A percentile compares a stretch with the other conserved stretches of the same genome.
Conservation (phyloP, 176 grass and related monocot genomes). For the Rhipidocladum racemiflorum region DNA sequence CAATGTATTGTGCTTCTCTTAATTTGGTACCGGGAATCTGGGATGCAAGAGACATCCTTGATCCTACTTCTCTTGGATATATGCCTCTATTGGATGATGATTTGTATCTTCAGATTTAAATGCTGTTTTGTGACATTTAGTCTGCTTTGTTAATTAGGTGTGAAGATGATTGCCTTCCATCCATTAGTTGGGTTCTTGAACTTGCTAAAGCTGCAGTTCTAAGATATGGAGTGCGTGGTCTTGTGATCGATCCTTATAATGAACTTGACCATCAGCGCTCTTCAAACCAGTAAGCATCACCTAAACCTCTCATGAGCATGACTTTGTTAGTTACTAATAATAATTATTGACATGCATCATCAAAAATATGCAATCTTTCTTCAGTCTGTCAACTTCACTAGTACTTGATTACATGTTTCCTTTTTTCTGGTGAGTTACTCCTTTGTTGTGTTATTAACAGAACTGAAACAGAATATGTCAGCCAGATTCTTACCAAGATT, state of each 20-base stretch:
- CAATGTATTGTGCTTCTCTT: conserved; percentile 23
- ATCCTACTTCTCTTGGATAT: background rate
- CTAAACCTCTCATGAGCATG: background rate
- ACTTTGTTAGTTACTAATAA: conserved; percentile 2
- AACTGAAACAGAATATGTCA: conserved; percentile 95
- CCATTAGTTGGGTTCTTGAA: conserved; percentile 76
- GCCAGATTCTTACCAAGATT: conserved; percentile 84
- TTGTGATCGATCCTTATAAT: conserved; percentile 98
- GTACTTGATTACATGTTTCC: background rate
- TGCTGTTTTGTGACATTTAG: background rate
- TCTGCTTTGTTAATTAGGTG: conserved; percentile 48
- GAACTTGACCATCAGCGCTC: conserved; percentile 94
- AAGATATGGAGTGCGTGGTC: conserved; percentile 81
- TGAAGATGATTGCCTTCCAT: conserved; percentile 84
- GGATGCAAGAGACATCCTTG: background rate
- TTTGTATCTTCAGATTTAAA: background rate
- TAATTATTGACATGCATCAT: background rate
- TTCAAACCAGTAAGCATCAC: conserved; percentile 59
- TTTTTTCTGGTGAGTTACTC: conserved; percentile 15
- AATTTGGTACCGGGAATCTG: background rate
- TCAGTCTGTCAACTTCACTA: background rate
- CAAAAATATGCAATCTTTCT: conserved; percentile 1
- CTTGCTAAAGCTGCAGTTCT: conserved; percentile 86
- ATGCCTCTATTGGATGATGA: background rate
- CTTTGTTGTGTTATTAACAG: conserved; percentile 43